phyloP scores from a whole-genome alignment of 257 asterid genomes.

The Ehretia macrophylla region DNA sequence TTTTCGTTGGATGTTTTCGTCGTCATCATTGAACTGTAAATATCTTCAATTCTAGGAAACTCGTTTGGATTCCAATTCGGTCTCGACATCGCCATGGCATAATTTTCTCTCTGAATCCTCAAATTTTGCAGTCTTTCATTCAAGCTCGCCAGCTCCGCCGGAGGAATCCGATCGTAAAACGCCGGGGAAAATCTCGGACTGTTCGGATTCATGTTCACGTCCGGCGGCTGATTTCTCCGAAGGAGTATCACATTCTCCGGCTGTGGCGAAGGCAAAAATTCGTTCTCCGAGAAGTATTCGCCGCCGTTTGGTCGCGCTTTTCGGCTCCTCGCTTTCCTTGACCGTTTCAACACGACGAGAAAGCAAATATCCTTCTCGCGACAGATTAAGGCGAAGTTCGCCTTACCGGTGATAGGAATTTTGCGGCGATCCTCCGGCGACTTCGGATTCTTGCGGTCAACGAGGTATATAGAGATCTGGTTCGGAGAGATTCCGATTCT shows the following conservation, averaged over 20 bases:
- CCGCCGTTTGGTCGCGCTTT: constrained; percentile 33
- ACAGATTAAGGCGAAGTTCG: constrained; percentile 49
- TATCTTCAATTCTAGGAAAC: constrained; percentile 25
- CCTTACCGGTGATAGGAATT: constrained; percentile 71
- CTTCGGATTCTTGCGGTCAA: constrained; percentile 32
- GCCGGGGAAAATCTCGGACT: constrained; percentile 8
- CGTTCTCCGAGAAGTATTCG: constrained; percentile 28
- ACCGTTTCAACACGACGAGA: constrained; percentile 70
- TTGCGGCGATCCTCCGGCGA: constrained; percentile 45
- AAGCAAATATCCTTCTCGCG: constrained; percentile 53
- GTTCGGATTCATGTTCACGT: not conserved
- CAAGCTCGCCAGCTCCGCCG: constrained; percentile 12
- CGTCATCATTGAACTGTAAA: constrained; percentile 21
- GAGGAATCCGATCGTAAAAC: constrained; percentile 37
- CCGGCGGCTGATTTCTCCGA: constrained; percentile 38
- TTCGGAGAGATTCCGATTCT: constrained; percentile 89
- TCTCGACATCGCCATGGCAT: constrained; percentile 30
- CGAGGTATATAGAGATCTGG: constrained; percentile 75
- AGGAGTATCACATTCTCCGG: constrained; percentile 50
- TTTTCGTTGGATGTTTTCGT: not conserved
- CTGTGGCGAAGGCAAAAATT: constrained; percentile 27
- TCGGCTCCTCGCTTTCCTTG: constrained; percentile 56
- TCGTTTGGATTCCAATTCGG: constrained; percentile 8
- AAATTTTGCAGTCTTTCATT: constrained; percentile 18
- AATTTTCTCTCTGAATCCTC: constrained; percentile 33